Evolutionary conservation across 768 basidiomycete species (phyloP).

Genomic region (Podaxis sp.): DNA sequence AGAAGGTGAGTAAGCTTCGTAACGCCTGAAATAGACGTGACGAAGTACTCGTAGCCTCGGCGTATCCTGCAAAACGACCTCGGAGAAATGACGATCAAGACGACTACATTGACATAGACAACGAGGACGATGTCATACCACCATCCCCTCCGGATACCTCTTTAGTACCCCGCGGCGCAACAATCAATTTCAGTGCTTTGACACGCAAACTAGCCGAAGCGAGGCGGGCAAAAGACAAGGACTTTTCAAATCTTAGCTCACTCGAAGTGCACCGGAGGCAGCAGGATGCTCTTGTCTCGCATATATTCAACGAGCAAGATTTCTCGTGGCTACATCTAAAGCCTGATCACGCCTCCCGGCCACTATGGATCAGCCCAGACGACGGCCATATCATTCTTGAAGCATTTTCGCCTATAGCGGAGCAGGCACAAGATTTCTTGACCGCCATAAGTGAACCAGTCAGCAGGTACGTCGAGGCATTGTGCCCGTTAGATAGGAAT

Average conservation of each 20-base stretch:
- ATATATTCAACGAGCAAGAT: conserved; percentile 83
- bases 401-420: conserved; percentile 95
- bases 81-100: conserved; percentile 49
- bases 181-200: conserved; percentile 86
- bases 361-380: conserved; percentile 94
- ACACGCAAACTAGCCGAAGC: conserved; percentile 76
- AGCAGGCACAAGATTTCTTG: conserved; percentile 97
- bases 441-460: conserved; percentile 98
- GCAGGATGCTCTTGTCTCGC: conserved; percentile 75
- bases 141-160: conserved; percentile 53
- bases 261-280: conserved; percentile 68
- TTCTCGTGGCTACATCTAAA: conserved; percentile 88
- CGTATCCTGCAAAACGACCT: conserved; percentile 40
- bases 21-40: conserved; percentile 9
- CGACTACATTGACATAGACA: conserved; percentile 59
- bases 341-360: conserved; percentile 86
- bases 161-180: conserved; percentile 67
- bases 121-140: conserved; percentile 58
- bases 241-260: conserved; percentile 46
- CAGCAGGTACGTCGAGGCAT: conserved; percentile 72
- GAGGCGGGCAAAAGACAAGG: conserved; percentile 46
- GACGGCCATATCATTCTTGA: conserved; percentile 95
- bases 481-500: conserved; percentile 9
- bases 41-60: conserved; percentile 25
- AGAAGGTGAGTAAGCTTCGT: conserved; percentile 32